Evolutionary conservation across 768 basidiomycete genomes (phyloP).

Genomic region (Galerina sulciceps): DNA sequence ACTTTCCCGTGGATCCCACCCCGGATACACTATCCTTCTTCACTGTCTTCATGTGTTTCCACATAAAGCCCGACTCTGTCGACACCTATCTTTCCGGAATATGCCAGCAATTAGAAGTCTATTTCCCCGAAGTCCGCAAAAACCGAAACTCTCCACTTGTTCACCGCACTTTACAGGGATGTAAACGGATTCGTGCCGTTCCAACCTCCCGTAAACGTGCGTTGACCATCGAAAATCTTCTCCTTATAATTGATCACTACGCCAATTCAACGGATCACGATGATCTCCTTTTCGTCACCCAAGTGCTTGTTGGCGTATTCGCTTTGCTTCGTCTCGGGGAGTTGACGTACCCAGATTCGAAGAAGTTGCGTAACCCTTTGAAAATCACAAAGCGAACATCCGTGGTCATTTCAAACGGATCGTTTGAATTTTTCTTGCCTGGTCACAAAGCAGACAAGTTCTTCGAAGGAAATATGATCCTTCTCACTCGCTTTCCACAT

Average conservation of each 20-base stretch:
- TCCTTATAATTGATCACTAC: not conserved
- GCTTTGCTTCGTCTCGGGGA: no score
- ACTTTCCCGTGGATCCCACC: not conserved
- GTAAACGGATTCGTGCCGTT: not conserved
- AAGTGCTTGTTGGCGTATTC: no score
- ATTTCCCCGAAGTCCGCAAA: not conserved
- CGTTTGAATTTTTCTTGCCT: no score
- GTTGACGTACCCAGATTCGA: no score
- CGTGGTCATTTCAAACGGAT: no score
- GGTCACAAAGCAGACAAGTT: no score
- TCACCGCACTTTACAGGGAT: slow-evolving; percentile 1
- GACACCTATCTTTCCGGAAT: slow-evolving; percentile 16
- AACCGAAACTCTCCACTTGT: not conserved
- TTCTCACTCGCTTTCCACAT: no score
- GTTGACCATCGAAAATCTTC: slow-evolving; percentile 14
- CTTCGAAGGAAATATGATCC: no score
- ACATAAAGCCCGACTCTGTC: slow-evolving; percentile 11
- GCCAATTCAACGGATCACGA: not conserved
- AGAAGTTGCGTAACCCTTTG: no score
- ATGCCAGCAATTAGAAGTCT: slow-evolving; percentile 7
- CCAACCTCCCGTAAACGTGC: slow-evolving; percentile 9
- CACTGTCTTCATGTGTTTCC: slow-evolving; percentile 4
- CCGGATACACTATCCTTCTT: not conserved
- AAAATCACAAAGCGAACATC: no score
- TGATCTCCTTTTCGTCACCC: no score